Conservation (phyloP, 805 yeast genomes). For the Saccharomycopsis selenospora region DNA sequence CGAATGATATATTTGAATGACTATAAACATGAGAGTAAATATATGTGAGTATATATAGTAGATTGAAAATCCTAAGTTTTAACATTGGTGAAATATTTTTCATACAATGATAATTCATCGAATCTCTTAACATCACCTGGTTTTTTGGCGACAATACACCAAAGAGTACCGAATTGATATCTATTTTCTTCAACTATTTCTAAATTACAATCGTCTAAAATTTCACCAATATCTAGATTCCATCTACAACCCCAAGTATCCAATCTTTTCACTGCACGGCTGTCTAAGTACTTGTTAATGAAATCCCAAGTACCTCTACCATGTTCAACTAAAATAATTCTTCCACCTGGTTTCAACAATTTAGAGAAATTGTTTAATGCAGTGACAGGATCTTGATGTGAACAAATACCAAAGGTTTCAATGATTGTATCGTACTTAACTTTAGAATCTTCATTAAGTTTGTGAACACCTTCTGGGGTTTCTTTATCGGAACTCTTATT, state of each 20-base stretch:
- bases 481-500: slow-evolving; percentile 26
- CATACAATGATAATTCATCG: slow-evolving; percentile 18
- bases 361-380: slow-evolving; percentile 69
- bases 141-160: slow-evolving; percentile 71
- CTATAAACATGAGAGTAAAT: no score
- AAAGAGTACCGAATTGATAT: slow-evolving; percentile 87
- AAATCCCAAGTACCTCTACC: slow-evolving; percentile 80
- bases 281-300: slow-evolving; percentile 74
- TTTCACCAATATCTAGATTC: slow-evolving; percentile 89
- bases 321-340: slow-evolving; percentile 82
- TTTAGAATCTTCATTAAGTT: slow-evolving; percentile 24
- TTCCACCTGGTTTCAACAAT: slow-evolving; percentile 81
- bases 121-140: slow-evolving; percentile 53
- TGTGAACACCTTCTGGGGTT: slow-evolving; percentile 18
- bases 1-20: no score
- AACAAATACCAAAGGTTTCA: slow-evolving; percentile 93
- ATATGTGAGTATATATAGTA: no score
- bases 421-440: slow-evolving; percentile 83
- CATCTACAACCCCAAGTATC: slow-evolving; percentile 96
- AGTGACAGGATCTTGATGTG: slow-evolving; percentile 86
- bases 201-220: slow-evolving; percentile 76
- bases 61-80: no score
- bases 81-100: slow-evolving; percentile 18
- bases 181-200: slow-evolving; percentile 75
- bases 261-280: slow-evolving; percentile 74